Evolutionary conservation across 2,329 filamentous ascomycete species (phyloP), one percentile per base, ranked within the genome.

Genomic region (Penicillium sp.): DNA sequence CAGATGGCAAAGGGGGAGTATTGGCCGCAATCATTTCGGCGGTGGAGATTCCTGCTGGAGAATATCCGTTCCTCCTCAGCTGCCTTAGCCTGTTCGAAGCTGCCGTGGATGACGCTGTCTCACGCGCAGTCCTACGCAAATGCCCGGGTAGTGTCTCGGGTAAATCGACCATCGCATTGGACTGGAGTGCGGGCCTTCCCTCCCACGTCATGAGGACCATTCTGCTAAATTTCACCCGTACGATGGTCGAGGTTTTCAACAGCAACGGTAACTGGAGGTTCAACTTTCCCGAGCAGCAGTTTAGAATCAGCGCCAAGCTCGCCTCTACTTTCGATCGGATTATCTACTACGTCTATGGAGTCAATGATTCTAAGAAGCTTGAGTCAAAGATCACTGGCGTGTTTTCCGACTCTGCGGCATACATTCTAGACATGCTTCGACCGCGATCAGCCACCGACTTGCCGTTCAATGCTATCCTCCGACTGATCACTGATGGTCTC

Each of bases 251-350:
- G 67, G 84, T 95, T 6, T 88, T 95, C 62, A 92, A 96, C 75
- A 94, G 89, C 71, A 90, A 89, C 33, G 84, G 86, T 26, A 91
- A 87, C 5, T 99, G 93, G 94, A 88, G 87, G 62, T 97, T 95
- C 69, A 80, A 83, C 6, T 81, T 83, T 1, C 81, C 85, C 10
- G 78, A 86, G 23, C 87, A 92, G 61, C 86, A 88, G 39, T 83
- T 86, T 47, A 79, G 86, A 52, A 82, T 97, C 45, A 84, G 90
- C 54, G 81, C 82, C 16, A 81, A 81, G 37, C 84, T 96, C 23
- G 82, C 90, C 23, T 81, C 81, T 5, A 83, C 88, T 13, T 87
- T 97, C 67, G 82, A 88, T 59, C 87, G 84, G 42, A 80, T 96
- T 26, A 75, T 97, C 19, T 78, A 82, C 29, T 88, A 87, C 66